These are phyloP conservation scores for Ophiostoma pallidulum DNA, from an alignment of 2,329 filamentous ascomycete genomes.

Conservation along the genomic window DNA sequence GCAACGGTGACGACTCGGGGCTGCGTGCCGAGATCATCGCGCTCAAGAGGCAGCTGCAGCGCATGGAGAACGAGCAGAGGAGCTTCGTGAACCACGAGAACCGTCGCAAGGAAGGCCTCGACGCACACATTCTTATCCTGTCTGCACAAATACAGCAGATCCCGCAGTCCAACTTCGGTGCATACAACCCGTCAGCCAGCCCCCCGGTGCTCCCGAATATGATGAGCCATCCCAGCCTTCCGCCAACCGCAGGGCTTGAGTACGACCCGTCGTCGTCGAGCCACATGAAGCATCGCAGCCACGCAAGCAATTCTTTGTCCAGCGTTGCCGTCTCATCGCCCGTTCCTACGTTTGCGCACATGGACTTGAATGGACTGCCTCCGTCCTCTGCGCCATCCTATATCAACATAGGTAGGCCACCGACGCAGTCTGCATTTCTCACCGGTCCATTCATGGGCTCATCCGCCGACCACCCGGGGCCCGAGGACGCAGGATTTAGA, in stretches of 20 bases:
- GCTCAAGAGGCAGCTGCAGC: conserved; percentile 47
- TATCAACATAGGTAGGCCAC: conserved; percentile 1
- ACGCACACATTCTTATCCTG: conserved; percentile 37
- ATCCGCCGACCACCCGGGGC: conserved; percentile 31
- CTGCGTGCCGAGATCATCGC: conserved; percentile 42
- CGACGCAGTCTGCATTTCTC: conserved; percentile 39
- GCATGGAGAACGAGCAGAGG: conserved; percentile 44
- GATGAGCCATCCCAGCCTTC: background rate
- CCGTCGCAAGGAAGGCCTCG: conserved; percentile 36
- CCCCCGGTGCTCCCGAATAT: background rate
- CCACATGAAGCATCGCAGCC: conserved; percentile 39
- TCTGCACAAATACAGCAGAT: conserved; percentile 36
- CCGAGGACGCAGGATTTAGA: conserved; percentile 55
- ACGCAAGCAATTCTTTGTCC: conserved; percentile 38
- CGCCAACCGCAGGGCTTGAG: conserved; percentile 32
- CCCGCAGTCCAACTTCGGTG: conserved; percentile 22
- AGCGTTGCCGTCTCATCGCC: conserved; percentile 33
- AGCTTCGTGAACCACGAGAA: conserved; percentile 38
- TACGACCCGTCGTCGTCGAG: conserved; percentile 32
- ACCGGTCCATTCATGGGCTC: conserved; percentile 44
- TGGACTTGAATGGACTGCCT: conserved; percentile 24
- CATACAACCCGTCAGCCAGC: conserved; percentile 27
- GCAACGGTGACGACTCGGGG: conserved; percentile 50
- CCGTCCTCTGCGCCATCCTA: conserved; percentile 27
- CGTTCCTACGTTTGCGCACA: conserved; percentile 28